Base-by-base conservation (phyloP, 345 rosid species). In the Gossypioides kirkii region DNA sequence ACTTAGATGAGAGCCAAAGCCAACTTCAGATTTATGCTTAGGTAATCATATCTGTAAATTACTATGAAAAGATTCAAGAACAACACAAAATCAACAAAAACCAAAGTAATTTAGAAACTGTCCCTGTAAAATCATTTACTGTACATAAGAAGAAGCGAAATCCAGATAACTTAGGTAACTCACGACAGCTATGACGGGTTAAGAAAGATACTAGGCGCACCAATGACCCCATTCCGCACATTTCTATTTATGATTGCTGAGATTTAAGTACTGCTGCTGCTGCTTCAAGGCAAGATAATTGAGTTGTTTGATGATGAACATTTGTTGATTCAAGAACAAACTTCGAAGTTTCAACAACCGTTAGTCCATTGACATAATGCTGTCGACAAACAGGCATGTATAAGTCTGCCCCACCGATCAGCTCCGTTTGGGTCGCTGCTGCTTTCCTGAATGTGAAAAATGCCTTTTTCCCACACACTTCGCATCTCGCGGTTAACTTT, bases 361-460 rank as follows among this genome's bases (percentile, higher is more conserved):
- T 76, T 61, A 89, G 88, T 5, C 90, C 84, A 53, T 73, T 76
- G 16, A 87, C 78, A 45, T 92, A 90, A 76, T 90, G 98, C 58
- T 84, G 89, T 8, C 97, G 93, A 79, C 98, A 94, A 22, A 88
- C 92, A 0, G 93, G 99, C 98, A 92, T 89, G 81, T 95, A 92
- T 16, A 91, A 79, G 63, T 89, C 93, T 55, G 89, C 83, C 18
- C 99, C 98, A 0, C 89, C 97, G 0, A 92, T 87, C 16, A 95
- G 82, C 62, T 95, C 94, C 6, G 91, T 89, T 73, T 79, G 59
- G 0, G 85, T 91, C 64, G 86, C 94, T 45, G 69, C 75, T 14
- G 82, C 88, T 81, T 87, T 92, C 78, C 99, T 87, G 60, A 88
- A 54, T 12, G 99, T 89, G 68, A 95, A 95, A 80, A 86, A 88